Evolutionary conservation across 2,329 filamentous ascomycete species (phyloP), one percentile per base, ranked within the genome.

Genomic region (Gnomoniopsis sp.): DNA sequence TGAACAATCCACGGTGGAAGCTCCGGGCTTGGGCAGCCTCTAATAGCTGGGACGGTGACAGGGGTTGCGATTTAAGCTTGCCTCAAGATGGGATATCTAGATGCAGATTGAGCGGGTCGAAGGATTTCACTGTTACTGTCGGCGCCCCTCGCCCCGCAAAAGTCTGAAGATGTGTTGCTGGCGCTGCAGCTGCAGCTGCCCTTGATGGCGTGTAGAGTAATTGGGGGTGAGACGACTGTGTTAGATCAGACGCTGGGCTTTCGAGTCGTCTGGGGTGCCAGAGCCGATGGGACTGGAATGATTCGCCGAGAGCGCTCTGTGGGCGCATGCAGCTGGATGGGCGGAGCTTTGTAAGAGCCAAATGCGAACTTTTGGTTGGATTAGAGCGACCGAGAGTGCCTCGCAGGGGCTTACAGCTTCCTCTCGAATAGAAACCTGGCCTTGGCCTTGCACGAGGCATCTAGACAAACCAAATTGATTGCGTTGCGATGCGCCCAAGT

Each of bases 121-220:
- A 53, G 52, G 26, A 30, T 30, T 30, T 8, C 26, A 4, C 26
- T 30, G 4, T 8, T 59, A 61, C 59, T 59, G 50, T 55, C 38
- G 58, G 59, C n/a, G 43, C 30, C 19, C 49, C 47, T 12, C 38
- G 14, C n/a, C 38, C 6, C 38, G 12, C 12, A n/a, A 41, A n/a
- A 15, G 52, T 23, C 38, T 43, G 38, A 30, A 21, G 49, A 33
- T 33, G 52, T 57, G 53, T 57, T 48, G 56, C 56, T 36, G 46
- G 50, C 46, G 51, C 34, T 43, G 56, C 50, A 48, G 50, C 23
- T 43, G n/a, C 14, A 19, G 30, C 26, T 43, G 49, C 53, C 26
- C 34, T 26, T 30, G 59, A 53, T 59, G 56, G 59, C 59, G 59
- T 56, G 49, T 61, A 59, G 56, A 61, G 59, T n/a, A n/a, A 61